A percentile compares a stretch with the other conserved stretches of the same genome.
These are phyloP conservation scores for Collybia mongolica DNA, from an alignment of 768 basidiomycete species.

Conservation along the genomic window DNA sequence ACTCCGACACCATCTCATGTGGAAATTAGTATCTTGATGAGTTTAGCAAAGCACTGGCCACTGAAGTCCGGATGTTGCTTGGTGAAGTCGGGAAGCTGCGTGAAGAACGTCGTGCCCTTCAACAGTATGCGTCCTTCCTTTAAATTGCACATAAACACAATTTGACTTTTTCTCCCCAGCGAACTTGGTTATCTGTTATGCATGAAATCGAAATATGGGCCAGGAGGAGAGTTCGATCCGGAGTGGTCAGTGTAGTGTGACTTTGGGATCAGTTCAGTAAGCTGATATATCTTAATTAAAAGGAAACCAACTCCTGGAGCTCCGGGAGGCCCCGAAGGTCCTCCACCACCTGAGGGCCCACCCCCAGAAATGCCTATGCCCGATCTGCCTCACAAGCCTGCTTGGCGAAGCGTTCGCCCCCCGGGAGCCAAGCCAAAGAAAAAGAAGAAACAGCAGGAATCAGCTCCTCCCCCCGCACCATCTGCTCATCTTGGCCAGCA, in stretches of 20 bases:
- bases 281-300: neutral
- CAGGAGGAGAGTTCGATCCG: constrained; percentile 84
- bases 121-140: constrained; percentile 56
- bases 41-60: constrained; percentile 81
- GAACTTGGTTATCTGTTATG: constrained; percentile 73
- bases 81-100: constrained; percentile 82
- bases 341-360: constrained; percentile 26
- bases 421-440: constrained; percentile 24
- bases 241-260: constrained; percentile 56
- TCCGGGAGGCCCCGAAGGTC: constrained; percentile 43
- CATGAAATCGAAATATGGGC: constrained; percentile 73
- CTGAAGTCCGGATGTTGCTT: constrained; percentile 81
- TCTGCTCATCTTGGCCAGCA: constrained; percentile 19
- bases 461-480: constrained; percentile 33
- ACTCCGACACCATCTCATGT: constrained; percentile 1
- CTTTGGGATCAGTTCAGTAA: neutral
- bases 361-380: constrained; percentile 30
- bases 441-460: constrained; percentile 46
- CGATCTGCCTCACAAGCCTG: constrained; percentile 49
- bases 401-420: constrained; percentile 55
- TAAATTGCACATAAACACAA: no score
- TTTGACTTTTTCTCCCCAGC: constrained; percentile 33
- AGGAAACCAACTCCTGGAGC: constrained; percentile 46
- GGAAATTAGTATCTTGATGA: constrained; percentile 73
- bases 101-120: constrained; percentile 73